These are phyloP conservation scores for Penicillium rolfsii DNA, from an alignment of 2,329 filamentous ascomycete genomes.

Conservation along the genomic window DNA sequence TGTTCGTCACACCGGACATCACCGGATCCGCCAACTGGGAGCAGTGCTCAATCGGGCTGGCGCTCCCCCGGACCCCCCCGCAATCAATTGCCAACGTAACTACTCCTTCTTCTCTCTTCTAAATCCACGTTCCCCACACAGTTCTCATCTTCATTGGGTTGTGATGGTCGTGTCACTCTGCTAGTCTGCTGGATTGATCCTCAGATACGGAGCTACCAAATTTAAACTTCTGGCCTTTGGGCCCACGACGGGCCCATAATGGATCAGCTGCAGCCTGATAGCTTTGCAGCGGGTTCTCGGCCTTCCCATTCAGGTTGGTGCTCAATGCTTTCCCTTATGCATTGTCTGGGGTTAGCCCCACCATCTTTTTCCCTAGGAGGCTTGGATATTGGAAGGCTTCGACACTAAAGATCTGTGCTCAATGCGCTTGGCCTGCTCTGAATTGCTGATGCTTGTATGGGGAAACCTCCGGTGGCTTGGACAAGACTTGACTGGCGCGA, in stretches of 20 bases:
- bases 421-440: neutral
- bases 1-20: constrained; percentile 24
- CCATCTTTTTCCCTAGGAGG: neutral
- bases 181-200: neutral
- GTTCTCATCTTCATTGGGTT: constrained; percentile 19
- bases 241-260: constrained; percentile 29
- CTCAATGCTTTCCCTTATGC: constrained; percentile 8
- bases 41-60: constrained; percentile 27
- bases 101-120: constrained; percentile 28
- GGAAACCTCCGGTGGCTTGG: neutral
- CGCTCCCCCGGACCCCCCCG: constrained; percentile 20
- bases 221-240: constrained; percentile 19
- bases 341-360: constrained; percentile 4
- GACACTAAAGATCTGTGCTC: neutral
- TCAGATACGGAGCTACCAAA: neutral
- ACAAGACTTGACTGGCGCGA: neutral
- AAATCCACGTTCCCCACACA: constrained; percentile 20
- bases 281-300: constrained; percentile 21
- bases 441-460: neutral
- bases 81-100: constrained; percentile 24
- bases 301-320: constrained; percentile 34
- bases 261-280: constrained; percentile 29
- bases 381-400: neutral
- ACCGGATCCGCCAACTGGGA: constrained; percentile 21
- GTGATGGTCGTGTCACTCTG: constrained; percentile 1